Base-by-base conservation (phyloP, 495 filamentous ascomycete genomes). In the Neurospora sp. region DNA sequence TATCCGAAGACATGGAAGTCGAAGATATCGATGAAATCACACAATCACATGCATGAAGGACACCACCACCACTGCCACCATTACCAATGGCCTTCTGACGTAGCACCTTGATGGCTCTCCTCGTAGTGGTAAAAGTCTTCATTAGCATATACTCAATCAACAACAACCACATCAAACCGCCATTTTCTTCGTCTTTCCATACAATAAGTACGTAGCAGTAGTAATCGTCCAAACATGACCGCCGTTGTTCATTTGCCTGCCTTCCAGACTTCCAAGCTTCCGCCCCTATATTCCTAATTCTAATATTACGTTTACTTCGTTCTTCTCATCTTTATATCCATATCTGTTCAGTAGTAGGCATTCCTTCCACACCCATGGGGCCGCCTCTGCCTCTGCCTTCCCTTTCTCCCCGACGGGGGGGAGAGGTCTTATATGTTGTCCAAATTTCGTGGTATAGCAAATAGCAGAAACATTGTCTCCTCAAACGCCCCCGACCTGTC, bases 41-140 rank as follows among this genome's bases (percentile, higher is more conserved):
- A 48, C 75, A 73, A 74, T 78, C 76, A 78, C 76, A 78, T 78
- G 75, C 73, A 72, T 35, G 20, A 20, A 72, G 71, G 37, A 20
- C 27, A 39, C 38, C 72, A 69, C 54, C 38, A 39, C 41, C 3
- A 35, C 31, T 2, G 3, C 31, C 54, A 31, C 12, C 48, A 62
- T n/a, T n/a, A n/a, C 6, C 54, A 62, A 62, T 8, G 5, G 54
- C 23, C 23, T 66, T 66, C 14, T 66, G 54, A 66, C 54, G 54
- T 66, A 66, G 54, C 27, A 66, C 54, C 27, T 35, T 66, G 54
- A 66, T 66, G 54, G 54, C 7, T 35, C 7, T 27, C 27, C 54
- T 35, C 2, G 0, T 62, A n/a, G n/a, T 5, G 16, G 54, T 37
- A 18, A 31, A 59, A 59, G 14, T 31, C 48, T 31, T 31, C 23